phyloP scores from a whole-genome alignment of 192 early-diverging fungal genomes.

The Coemansia aciculifera region DNA sequence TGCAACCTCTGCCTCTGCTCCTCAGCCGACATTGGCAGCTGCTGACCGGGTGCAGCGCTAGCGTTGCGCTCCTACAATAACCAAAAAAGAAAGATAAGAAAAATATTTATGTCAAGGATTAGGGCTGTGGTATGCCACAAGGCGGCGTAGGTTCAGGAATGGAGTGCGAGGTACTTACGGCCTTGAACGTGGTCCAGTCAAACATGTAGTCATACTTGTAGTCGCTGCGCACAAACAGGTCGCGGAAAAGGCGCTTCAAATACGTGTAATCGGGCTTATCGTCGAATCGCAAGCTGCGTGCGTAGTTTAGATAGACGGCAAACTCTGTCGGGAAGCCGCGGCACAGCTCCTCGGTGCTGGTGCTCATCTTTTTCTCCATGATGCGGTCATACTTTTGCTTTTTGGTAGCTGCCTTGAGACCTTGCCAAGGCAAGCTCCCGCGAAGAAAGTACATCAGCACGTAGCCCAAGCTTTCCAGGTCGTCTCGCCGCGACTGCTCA shows the following conservation, averaged over 20 bases:
- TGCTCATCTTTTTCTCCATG: constrained; percentile 91
- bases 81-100: background rate
- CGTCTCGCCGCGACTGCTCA: constrained; percentile 90
- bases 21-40: constrained; percentile 33
- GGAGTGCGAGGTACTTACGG: constrained; percentile 29
- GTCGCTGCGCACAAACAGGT: constrained; percentile 79
- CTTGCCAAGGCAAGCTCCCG: constrained; percentile 91
- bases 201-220: constrained; percentile 87
- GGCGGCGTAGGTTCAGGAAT: no score
- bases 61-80: constrained; percentile 37
- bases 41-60: constrained; percentile 28
- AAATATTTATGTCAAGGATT: background rate
- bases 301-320: constrained; percentile 84
- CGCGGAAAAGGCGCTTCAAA: constrained; percentile 82
- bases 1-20: constrained; percentile 40
- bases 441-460: constrained; percentile 91
- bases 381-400: constrained; percentile 95
- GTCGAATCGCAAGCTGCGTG: constrained; percentile 81
- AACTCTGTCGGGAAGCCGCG: constrained; percentile 84
- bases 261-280: constrained; percentile 91
- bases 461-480: constrained; percentile 87
- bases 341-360: constrained; percentile 79
- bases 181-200: constrained; percentile 77
- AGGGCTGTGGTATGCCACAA: background rate
- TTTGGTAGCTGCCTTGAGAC: constrained; percentile 84